phyloP scores from a whole-genome alignment of 768 basidiomycete species.

The Suillus plorans region DNA sequence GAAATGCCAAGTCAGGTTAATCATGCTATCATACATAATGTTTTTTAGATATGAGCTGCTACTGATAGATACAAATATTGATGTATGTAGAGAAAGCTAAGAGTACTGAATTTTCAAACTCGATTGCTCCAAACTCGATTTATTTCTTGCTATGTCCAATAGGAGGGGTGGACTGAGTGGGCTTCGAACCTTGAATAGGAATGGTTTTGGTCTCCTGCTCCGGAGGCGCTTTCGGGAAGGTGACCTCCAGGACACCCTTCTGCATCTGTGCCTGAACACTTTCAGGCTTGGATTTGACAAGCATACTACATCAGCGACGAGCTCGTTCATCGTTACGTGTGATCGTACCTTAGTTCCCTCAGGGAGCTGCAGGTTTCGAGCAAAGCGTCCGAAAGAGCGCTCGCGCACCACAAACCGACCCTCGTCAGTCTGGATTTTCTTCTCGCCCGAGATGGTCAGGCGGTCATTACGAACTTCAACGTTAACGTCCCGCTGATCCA shows the following conservation, averaged over 20 bases:
- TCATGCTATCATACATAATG: no score
- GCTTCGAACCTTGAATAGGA: background rate
- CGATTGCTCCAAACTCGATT: background rate
- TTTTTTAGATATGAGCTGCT: background rate
- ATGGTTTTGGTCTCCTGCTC: background rate
- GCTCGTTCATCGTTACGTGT: background rate
- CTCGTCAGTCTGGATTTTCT: slow-evolving; percentile 33
- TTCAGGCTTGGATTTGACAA: background rate
- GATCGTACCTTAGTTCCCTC: slow-evolving; percentile 43
- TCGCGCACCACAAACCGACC: slow-evolving; percentile 43
- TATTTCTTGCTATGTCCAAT: background rate
- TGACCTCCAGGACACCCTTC: background rate
- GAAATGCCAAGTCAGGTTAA: no score
- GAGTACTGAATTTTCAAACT: background rate
- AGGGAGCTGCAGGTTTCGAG: slow-evolving; percentile 46
- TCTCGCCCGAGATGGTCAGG: slow-evolving; percentile 49
- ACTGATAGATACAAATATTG: background rate
- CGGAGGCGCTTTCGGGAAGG: background rate
- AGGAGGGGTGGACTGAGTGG: background rate
- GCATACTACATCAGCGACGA: background rate
- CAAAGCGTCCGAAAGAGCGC: slow-evolving; percentile 44
- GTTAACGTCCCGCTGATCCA: slow-evolving; percentile 46
- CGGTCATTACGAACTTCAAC: slow-evolving; percentile 48
- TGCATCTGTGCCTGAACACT: background rate
- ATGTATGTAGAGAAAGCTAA: background rate